Percentiles rank a stretch among this genome's conserved stretches.
These are phyloP conservation scores for Allantophomopsis lycopodina DNA, from an alignment of 2,329 filamentous ascomycete genomes.

Conservation along the genomic window DNA sequence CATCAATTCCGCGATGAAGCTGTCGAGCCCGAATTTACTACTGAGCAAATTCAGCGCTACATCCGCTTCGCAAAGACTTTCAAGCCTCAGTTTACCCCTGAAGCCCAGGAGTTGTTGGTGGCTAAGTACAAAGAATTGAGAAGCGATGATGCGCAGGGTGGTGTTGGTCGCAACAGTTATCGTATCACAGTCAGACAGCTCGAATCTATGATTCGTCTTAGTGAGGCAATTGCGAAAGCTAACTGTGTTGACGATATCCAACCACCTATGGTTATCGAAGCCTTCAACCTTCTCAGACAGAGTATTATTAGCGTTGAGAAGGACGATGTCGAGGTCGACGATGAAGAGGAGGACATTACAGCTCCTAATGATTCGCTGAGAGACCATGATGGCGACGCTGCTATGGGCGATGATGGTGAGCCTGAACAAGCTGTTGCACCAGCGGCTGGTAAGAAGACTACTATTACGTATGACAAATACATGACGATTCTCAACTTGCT, in stretches of 20 bases:
- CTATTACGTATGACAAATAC: conserved; percentile 93
- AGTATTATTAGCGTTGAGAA: conserved; percentile 97
- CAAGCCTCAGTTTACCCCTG: conserved; percentile 79
- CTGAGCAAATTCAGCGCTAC: conserved; percentile 91
- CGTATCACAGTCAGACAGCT: conserved; percentile 94
- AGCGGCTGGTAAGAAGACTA: conserved; percentile 45
- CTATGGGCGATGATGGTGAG: conserved; percentile 29
- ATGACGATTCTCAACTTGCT: conserved; percentile 79
- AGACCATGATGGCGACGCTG: conserved; percentile 32
- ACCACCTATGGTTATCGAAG: conserved; percentile 76
- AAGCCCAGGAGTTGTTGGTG: conserved; percentile 75
- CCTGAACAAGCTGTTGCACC: conserved; percentile 11
- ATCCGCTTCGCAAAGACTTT: conserved; percentile 95
- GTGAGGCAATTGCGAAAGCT: conserved; percentile 95
- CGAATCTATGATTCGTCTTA: conserved; percentile 88
- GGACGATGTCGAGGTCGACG: conserved; percentile 90
- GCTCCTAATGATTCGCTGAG: conserved; percentile 28
- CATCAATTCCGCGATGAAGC: conserved; percentile 89
- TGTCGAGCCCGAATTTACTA: conserved; percentile 85
- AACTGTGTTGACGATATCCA: conserved; percentile 90
- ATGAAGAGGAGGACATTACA: conserved; percentile 47
- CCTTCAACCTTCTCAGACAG: conserved; percentile 79
- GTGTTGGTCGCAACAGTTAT: conserved; percentile 88
- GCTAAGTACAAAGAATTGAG: conserved; percentile 92
- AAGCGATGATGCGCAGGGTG: conserved; percentile 85